Conservation (phyloP, 2,329 filamentous ascomycete genomes). For the Botrytis byssoidea region DNA sequence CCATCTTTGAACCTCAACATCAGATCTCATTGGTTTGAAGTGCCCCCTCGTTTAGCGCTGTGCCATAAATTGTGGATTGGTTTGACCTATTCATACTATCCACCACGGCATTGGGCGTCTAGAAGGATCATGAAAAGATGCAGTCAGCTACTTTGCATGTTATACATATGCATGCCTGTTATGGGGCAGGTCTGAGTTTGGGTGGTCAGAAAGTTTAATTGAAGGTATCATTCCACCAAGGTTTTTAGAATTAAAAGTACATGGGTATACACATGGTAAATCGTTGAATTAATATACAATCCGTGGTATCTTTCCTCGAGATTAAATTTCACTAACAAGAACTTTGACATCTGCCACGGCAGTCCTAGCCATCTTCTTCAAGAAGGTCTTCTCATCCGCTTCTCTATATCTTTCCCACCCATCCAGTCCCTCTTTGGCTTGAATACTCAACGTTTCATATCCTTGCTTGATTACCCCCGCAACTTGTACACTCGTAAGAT, state of each 20-base stretch:
- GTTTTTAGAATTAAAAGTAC: background rate
- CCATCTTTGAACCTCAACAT: background rate
- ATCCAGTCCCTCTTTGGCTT: constrained; percentile 81
- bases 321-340: constrained; percentile 31
- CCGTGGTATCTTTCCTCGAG: background rate
- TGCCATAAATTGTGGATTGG: background rate
- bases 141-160: background rate
- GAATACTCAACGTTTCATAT: constrained; percentile 91
- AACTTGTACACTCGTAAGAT: constrained; percentile 80
- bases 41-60: background rate
- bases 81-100: background rate
- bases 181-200: background rate
- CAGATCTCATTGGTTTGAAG: background rate
- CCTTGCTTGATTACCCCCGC: constrained; percentile 92
- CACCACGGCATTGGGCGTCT: constrained; percentile 1
- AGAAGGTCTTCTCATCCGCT: constrained; percentile 74
- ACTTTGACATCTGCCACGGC: constrained; percentile 68
- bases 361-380: constrained; percentile 84
- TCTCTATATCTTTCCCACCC: constrained; percentile 85
- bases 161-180: background rate
- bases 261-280: background rate
- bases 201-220: background rate
- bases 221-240: background rate
- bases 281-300: background rate
- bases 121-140: background rate